Conservation (phyloP, 192 early-diverging fungal genomes). For the Podila epicladia region DNA sequence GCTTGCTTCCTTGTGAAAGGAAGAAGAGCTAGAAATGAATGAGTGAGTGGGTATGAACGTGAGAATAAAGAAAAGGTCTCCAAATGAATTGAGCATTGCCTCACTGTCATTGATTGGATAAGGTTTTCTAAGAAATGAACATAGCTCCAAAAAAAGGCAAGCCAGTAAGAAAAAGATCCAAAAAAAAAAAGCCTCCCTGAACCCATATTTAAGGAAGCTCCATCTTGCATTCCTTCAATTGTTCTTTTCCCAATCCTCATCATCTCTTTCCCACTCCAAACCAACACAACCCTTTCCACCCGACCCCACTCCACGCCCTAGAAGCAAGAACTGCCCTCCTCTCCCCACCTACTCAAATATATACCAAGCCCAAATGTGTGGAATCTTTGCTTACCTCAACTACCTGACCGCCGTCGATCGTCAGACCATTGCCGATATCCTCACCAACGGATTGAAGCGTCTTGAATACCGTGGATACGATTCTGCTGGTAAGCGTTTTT, state of each 20-base stretch:
- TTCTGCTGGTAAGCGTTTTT: conserved; percentile 78
- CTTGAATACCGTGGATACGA: conserved; percentile 99
- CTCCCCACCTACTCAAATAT: background rate
- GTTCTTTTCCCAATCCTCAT: conserved; percentile 5
- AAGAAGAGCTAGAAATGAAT: too few species aligned
- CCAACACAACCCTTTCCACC: too few species aligned
- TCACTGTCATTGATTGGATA: too few species aligned
- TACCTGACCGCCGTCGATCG: conserved; percentile 93
- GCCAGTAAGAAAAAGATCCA: too few species aligned
- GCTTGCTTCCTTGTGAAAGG: too few species aligned
- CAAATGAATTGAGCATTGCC: background rate
- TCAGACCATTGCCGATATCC: conserved; percentile 86
- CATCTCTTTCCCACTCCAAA: background rate
- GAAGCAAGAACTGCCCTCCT: background rate
- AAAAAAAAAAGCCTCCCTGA: too few species aligned
- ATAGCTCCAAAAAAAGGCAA: background rate
- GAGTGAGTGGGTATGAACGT: background rate
- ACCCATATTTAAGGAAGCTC: background rate
- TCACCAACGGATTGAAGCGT: conserved; percentile 91
- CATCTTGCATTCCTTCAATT: background rate
- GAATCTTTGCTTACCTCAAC: conserved; percentile 85
- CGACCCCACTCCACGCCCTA: too few species aligned
- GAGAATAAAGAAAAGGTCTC: background rate
- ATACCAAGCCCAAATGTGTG: conserved; percentile 63
- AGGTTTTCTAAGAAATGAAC: too few species aligned